Evolutionary conservation across 225 moss, liverwort and hornwort genomes (phyloP).

Genomic region (Rhytidiadelphus loreus): DNA sequence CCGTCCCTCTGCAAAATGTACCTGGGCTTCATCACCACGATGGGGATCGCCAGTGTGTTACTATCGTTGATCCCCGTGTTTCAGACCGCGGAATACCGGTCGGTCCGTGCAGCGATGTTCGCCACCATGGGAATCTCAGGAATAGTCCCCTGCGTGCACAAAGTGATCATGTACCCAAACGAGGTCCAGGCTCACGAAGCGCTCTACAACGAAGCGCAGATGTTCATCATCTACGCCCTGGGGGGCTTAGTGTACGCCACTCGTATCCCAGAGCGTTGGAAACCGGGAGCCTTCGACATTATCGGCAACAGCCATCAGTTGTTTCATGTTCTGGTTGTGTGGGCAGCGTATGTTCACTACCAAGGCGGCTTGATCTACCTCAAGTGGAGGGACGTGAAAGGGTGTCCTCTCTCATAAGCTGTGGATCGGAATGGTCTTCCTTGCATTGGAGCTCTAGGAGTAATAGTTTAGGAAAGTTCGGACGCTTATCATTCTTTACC

Average conservation of each 20-base stretch:
- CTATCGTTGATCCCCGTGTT: conserved; percentile 62
- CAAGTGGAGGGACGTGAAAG: conserved; percentile 67
- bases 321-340: conserved; percentile 77
- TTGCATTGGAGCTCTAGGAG: neutral
- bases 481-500: neutral
- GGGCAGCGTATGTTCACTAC: conserved; percentile 77
- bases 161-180: conserved; percentile 43
- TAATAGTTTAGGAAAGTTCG: neutral
- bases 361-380: conserved; percentile 63
- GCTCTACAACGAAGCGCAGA: conserved; percentile 41
- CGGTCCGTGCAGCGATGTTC: conserved; percentile 56
- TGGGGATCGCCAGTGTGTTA: conserved; percentile 46
- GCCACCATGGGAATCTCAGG: conserved; percentile 69
- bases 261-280: conserved; percentile 69
- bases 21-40: conserved; percentile 46
- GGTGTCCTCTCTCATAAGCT: conserved; percentile 26
- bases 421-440: neutral
- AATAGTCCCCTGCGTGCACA: conserved; percentile 64
- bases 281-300: conserved; percentile 71
- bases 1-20: conserved; percentile 45
- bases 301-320: conserved; percentile 85
- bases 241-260: conserved; percentile 68
- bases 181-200: conserved; percentile 46
- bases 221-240: conserved; percentile 64
- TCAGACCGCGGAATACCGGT: conserved; percentile 59